phyloP scores from a whole-genome alignment of 768 basidiomycete genomes.

The Phaeotremella fagi region DNA sequence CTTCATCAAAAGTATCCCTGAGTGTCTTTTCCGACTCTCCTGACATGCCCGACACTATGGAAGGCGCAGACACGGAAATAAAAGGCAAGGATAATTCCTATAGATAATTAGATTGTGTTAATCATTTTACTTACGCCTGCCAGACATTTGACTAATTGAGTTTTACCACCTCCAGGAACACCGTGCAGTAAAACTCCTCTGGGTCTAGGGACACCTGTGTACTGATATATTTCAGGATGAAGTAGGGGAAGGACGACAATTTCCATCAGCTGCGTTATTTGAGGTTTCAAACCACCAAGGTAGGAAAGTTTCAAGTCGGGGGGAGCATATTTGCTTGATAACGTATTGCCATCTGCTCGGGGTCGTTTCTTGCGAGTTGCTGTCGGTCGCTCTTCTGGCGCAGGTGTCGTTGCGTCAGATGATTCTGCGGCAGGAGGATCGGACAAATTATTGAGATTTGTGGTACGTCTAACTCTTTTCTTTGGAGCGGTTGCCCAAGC shows the following conservation, averaged over 20 bases:
- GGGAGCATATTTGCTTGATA: conserved; percentile 60
- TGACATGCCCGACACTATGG: conserved; percentile 95
- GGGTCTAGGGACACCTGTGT: conserved; percentile 87
- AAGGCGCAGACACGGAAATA: conserved; percentile 89
- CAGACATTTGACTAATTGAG: conserved; percentile 85
- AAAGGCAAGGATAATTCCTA: conserved; percentile 91
- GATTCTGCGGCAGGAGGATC: background rate
- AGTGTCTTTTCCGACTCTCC: conserved; percentile 97
- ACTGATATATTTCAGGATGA: conserved; percentile 91
- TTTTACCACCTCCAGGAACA: conserved; percentile 96
- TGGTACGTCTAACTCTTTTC: conserved; percentile 18
- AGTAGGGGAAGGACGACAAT: conserved; percentile 92
- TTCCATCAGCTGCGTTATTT: conserved; percentile 88
- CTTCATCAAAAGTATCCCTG: conserved; percentile 94
- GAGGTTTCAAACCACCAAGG: conserved; percentile 78
- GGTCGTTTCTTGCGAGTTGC: conserved; percentile 5
- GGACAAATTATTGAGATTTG: conserved; percentile 14
- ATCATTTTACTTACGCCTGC: conserved; percentile 66
- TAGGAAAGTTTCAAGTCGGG: conserved; percentile 73
- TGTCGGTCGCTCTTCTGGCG: conserved; percentile 1
- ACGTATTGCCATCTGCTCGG: conserved; percentile 1
- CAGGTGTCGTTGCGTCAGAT: conserved; percentile 5
- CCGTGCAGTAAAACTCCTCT: conserved; percentile 89
- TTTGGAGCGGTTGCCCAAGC: conserved; percentile 27
- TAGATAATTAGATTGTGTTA: conserved; percentile 3